These are phyloP conservation scores for Camelina hispida DNA, from an alignment of 345 rosid genomes.

Conservation along the genomic window DNA sequence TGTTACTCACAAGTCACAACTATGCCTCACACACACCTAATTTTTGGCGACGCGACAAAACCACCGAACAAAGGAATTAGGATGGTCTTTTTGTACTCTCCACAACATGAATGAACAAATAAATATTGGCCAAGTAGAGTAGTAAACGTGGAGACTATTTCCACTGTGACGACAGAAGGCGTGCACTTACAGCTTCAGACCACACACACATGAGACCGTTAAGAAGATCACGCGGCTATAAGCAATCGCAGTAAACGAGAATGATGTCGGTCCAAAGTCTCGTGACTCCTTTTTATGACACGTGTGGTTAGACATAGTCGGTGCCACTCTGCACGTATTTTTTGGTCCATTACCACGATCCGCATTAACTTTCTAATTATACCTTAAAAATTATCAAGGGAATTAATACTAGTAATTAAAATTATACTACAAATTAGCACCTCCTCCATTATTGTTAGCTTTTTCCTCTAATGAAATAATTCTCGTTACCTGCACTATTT, in stretches of 20 bases:
- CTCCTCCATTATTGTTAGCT: no score
- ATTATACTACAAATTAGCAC: no score
- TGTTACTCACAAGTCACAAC: background rate
- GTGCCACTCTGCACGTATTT: slow-evolving; percentile 16
- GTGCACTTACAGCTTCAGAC: slow-evolving; percentile 39
- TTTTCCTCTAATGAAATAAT: no score
- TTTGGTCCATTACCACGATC: slow-evolving; percentile 30
- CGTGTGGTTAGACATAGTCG: slow-evolving; percentile 14
- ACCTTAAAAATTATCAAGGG: no score
- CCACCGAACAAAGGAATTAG: slow-evolving; percentile 17
- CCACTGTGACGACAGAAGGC: slow-evolving; percentile 32
- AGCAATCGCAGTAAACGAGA: slow-evolving; percentile 27
- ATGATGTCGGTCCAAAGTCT: slow-evolving; percentile 37
- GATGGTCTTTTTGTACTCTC: background rate
- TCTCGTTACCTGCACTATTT: no score
- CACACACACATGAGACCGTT: slow-evolving; percentile 23
- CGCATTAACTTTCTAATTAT: background rate
- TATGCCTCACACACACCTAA: background rate
- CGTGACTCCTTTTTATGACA: slow-evolving; percentile 30
- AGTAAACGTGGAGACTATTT: slow-evolving; percentile 24
- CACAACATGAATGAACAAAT: background rate
- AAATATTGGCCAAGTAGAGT: slow-evolving; percentile 1
- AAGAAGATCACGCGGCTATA: slow-evolving; percentile 41
- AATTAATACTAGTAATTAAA: no score
- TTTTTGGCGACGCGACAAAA: background rate